Conservation (phyloP, 148 eudicot species). For the Suaeda aralocaspica region DNA sequence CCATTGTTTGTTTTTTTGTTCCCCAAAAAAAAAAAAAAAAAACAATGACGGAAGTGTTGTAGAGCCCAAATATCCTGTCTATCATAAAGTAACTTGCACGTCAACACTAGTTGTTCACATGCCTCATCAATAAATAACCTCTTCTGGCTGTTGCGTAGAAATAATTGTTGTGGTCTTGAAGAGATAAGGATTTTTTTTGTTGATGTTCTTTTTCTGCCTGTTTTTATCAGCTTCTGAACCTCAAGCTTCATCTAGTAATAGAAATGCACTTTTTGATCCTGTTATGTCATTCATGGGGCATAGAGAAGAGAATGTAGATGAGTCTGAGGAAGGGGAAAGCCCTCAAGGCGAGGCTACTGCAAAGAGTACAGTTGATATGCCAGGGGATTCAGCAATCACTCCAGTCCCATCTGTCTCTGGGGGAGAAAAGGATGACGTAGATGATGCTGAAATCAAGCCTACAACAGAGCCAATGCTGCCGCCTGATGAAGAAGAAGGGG, state of each 20-base stretch:
- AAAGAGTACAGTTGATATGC: slow-evolving; percentile 25
- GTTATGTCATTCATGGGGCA: slow-evolving; percentile 68
- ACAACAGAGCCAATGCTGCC: slow-evolving; percentile 22
- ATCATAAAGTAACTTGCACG: neutral
- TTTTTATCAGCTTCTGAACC: slow-evolving; percentile 48
- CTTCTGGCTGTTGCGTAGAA: neutral
- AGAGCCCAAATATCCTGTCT: neutral
- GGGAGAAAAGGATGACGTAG: slow-evolving; percentile 32
- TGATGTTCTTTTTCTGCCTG: slow-evolving; percentile 10
- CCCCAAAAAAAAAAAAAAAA: no score
- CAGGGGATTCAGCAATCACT: slow-evolving; percentile 33
- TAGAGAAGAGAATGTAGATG: slow-evolving; percentile 38
- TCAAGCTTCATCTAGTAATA: slow-evolving; percentile 51
- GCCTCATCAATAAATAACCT: no score
- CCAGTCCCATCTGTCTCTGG: slow-evolving; percentile 31
- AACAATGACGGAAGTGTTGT: no score
- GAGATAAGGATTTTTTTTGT: neutral
- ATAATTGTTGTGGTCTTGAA: neutral
- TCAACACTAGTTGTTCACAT: neutral
- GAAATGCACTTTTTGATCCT: slow-evolving; percentile 56
- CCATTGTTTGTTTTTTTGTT: no score
- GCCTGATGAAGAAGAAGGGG: slow-evolving; percentile 29
- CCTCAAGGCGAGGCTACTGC: slow-evolving; percentile 14
- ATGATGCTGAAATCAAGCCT: slow-evolving; percentile 28
- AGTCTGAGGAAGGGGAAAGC: slow-evolving; percentile 19